Base-by-base conservation (phyloP, 768 basidiomycete species). In the Butyriboletus loyo region DNA sequence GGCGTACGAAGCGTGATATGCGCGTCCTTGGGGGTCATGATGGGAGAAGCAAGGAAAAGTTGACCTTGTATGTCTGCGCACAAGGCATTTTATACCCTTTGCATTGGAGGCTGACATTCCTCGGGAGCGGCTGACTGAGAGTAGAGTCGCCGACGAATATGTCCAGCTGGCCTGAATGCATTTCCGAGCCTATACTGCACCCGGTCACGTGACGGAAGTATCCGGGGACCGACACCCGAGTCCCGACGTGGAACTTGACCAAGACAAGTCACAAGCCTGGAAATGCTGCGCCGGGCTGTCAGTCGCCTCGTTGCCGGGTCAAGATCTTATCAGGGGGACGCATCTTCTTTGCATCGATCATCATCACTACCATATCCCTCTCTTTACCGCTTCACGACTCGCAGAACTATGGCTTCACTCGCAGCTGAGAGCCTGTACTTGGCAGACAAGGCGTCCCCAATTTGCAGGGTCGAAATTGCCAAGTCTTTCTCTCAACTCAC, bases 361-460 rank as follows among this genome's bases (percentile, higher is more conserved):
- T 45, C 40, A 27, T 39, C 39, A 14, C 7, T 21, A 36, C 19
- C 55, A 37, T 13, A 13, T 40, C 35, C 22, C 1, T 34, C 46
- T 3, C 17, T 43, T 39, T 22, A 19, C 36, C 28, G 8, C 35
- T 35, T 30, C 30, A 47, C 49, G 9, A 36, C 46, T 19, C 31
- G 24, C 31, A 61, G 57, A 60, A 67, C 62, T 9, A 74, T 74
- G 72, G 64, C 65, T 27, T 71, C 67, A 51, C 62, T 71, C 38
- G 53, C 70, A 28, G 50, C 74, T 13, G 86, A 87, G 59, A 81
- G 82, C n/a, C n/a, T n/a, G 38, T 92, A 86, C 69, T 71, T 89
- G 38, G 86, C 90, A 32, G 91, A 94, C 72, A 75, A 75, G n/a
- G 68, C 75, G 13, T 79, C 88, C n/a, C 92, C 91, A 15, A 71